Evolutionary conservation across 306 rosid species (phyloP).

Genomic region (Castanopsis chinensis): DNA sequence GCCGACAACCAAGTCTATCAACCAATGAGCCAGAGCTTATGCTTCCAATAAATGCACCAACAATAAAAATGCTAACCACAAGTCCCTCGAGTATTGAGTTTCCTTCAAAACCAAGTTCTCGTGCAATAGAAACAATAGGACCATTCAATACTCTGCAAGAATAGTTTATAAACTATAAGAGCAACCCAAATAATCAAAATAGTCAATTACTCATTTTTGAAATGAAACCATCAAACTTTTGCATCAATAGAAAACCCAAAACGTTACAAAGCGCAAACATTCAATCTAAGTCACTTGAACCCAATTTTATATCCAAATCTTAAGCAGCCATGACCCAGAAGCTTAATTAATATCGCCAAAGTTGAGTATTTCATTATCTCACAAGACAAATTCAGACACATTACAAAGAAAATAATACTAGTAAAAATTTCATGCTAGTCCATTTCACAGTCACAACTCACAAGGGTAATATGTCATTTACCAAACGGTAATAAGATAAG

Average conservation of each 20-base stretch:
- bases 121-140: conserved; percentile 77
- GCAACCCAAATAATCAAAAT: background rate
- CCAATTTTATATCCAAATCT: background rate
- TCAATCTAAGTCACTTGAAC: background rate
- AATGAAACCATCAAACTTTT: background rate
- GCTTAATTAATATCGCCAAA: background rate
- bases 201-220: background rate
- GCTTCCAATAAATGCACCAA: conserved; percentile 90
- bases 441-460: no score
- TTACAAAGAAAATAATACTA: no score
- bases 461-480: no score
- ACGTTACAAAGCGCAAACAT: background rate
- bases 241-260: background rate
- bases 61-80: conserved; percentile 85
- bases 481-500: background rate
- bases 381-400: no score
- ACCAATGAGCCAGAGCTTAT: conserved; percentile 63
- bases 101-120: conserved; percentile 85
- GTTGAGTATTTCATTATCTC: background rate
- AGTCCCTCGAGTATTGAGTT: conserved; percentile 79
- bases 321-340: conserved; percentile 2
- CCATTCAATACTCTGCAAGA: conserved; percentile 83
- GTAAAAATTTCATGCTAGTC: no score
- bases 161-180: background rate
- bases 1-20: conserved; percentile 82